Percentiles rank a stretch among this genome's conserved stretches.
phyloP scores from a whole-genome alignment of 2,329 filamentous ascomycete species.

The Aspergillus pseudotamarii region DNA sequence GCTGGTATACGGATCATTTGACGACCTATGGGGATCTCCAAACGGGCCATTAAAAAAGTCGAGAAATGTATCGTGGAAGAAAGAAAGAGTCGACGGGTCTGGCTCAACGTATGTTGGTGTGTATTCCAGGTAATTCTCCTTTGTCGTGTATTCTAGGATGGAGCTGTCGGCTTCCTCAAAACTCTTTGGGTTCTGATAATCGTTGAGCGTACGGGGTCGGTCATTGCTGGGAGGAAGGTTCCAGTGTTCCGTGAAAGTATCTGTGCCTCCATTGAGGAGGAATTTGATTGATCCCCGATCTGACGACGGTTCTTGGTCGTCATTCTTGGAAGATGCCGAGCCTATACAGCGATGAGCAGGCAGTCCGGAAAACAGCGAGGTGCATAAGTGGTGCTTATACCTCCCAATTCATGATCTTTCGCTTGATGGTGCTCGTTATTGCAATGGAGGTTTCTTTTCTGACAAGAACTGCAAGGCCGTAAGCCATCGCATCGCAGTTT shows the following conservation, averaged over 20 bases:
- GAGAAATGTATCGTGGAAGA: constrained; percentile 41
- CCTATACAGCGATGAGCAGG: constrained; percentile 12
- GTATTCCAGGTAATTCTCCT: constrained; percentile 20
- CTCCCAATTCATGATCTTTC: constrained; percentile 20
- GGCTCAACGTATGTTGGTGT: constrained; percentile 25
- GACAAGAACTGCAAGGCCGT: constrained; percentile 48
- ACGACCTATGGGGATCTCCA: constrained; percentile 27
- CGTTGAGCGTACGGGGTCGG: constrained; percentile 35
- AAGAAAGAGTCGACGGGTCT: constrained; percentile 29
- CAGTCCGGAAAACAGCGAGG: too few relatives aligned
- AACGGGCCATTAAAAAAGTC: constrained; percentile 44
- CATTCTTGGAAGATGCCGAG: constrained; percentile 24
- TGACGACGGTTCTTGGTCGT: constrained; percentile 35
- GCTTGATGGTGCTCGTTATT: constrained; percentile 33
- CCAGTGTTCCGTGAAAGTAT: constrained; percentile 50
- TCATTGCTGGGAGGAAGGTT: constrained; percentile 46
- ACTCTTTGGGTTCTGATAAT: constrained; percentile 38
- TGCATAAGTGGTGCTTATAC: constrained; percentile 14
- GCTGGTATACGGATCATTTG: constrained; percentile 24
- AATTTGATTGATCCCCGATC: constrained; percentile 52
- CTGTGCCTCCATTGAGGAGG: constrained; percentile 49
- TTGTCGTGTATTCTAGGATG: constrained; percentile 22
- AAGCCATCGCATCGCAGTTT: constrained; percentile 51
- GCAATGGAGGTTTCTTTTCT: constrained; percentile 46
- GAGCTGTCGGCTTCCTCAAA: constrained; percentile 26